A percentile compares a stretch with the other conserved stretches of the same genome.
Conservation (phyloP, 805 yeast species). For the Zygoascus ofunaensis region DNA sequence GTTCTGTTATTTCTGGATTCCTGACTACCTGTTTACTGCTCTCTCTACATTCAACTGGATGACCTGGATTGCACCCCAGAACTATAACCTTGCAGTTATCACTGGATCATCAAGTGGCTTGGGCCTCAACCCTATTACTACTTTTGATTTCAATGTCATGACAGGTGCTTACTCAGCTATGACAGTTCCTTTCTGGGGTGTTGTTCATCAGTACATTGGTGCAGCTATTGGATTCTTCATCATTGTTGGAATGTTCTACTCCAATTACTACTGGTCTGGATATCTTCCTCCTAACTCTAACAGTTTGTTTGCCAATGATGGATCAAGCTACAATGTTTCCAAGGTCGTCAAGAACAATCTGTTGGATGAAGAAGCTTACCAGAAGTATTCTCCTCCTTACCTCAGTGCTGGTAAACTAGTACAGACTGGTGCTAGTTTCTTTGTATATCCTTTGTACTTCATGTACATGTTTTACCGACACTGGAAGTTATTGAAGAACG, state of each 20-base stretch:
- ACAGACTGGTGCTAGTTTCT: constrained; percentile 45
- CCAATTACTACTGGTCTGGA: constrained; percentile 39
- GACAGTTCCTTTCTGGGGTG: constrained; percentile 31
- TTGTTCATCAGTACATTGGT: constrained; percentile 5
- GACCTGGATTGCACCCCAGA: constrained; percentile 49
- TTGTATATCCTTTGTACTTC: constrained; percentile 48
- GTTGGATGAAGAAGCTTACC: constrained; percentile 39
- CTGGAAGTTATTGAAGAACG: constrained; percentile 16
- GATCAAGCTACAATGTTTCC: constrained; percentile 40
- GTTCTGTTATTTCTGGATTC: constrained; percentile 49
- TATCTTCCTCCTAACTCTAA: constrained; percentile 55
- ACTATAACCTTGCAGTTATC: constrained; percentile 41
- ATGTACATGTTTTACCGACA: constrained; percentile 23
- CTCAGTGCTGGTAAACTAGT: constrained; percentile 48
- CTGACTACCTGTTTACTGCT: constrained; percentile 50
- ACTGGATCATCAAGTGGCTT: constrained; percentile 35
- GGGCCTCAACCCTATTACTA: constrained; percentile 37
- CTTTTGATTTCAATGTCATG: constrained; percentile 30
- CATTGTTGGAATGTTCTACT: constrained; percentile 33
- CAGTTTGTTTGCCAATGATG: constrained; percentile 44
- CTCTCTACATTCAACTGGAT: constrained; percentile 50
- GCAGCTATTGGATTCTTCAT: constrained; percentile 19
- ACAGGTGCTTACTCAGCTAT: constrained; percentile 25
- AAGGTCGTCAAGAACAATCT: constrained; percentile 31
- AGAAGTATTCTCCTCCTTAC: constrained; percentile 47